Base-by-base conservation (phyloP, 495 filamentous ascomycete species). In the Acidiella bohemica region DNA sequence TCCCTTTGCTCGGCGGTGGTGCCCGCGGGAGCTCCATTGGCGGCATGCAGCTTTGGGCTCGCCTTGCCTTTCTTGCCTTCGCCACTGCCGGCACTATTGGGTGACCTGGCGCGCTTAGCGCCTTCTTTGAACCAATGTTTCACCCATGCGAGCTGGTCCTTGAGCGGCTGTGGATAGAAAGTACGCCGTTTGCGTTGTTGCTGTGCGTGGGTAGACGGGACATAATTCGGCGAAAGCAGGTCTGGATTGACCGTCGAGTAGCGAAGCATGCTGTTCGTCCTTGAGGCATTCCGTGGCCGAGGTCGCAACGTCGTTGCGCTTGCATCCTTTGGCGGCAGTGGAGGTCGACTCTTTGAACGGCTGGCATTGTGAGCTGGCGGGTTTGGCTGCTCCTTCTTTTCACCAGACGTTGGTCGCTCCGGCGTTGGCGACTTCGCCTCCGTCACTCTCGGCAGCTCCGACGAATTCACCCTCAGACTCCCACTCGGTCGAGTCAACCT, bases 71-170 rank as follows among this genome's bases (percentile, higher is more conserved):
- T 39, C 36, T 41, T 38, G 17, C 26, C 36, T 19, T 26, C 26
- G 3, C 21, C 26, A 8, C 13, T 22, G 18, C 38, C 39, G 19
- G 51, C 64, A 70, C 11, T 66, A 30, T 58, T 59, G 10, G 81
- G 81, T 23, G 81, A 84, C 32, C 71, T 75, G 32, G 78, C 74
- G 33, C 80, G 65, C 57, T 84, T 86, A 24, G 80, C 74, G 32
- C 76, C 80, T 42, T 84, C 79, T 30, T 82, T 69, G 49, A 88
- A 75, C 82, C 82, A 88, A 50, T 84, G 79, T 51, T 95, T 95
- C 60, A 94, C 75, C 16, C 80, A 80, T 1, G 84, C 80, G 4
- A 88, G 60, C 51, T 86, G 82, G 50, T 78, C 78, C 32, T 84
- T 71, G 33, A 88, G 72, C 20, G 80, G 68, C 50, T 81, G 75